A percentile compares a stretch with the other conserved stretches of the same genome.
These are phyloP conservation scores for Tephrocybe sp. DNA, from an alignment of 768 basidiomycete species.

Conservation along the genomic window DNA sequence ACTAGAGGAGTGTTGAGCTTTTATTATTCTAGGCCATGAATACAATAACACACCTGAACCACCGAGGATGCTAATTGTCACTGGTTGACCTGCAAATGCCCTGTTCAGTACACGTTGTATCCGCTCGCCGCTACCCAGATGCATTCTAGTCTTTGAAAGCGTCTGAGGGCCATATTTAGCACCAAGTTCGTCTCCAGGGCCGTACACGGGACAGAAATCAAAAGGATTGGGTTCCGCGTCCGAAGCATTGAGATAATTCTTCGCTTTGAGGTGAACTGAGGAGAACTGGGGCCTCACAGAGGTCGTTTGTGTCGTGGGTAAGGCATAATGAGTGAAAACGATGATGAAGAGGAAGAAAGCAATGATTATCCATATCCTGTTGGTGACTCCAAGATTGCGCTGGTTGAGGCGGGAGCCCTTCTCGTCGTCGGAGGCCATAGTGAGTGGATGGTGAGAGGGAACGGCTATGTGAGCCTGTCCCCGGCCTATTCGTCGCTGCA, in stretches of 20 bases:
- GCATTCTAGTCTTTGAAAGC: conserved; percentile 72
- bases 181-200: conserved; percentile 78
- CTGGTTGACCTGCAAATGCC: conserved; percentile 80
- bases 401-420: conserved; percentile 54
- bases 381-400: conserved; percentile 61
- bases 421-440: conserved; percentile 50
- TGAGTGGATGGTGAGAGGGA: conserved; percentile 38
- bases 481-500: conserved; percentile 60
- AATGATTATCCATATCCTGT: conserved; percentile 69
- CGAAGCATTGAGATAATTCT: conserved; percentile 79
- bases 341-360: conserved; percentile 54
- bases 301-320: conserved; percentile 37
- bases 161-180: conserved; percentile 74
- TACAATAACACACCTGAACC: conserved; percentile 65
- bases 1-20: conserved; percentile 45
- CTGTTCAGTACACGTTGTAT: conserved; percentile 82
- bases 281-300: conserved; percentile 29
- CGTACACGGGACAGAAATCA: conserved; percentile 87
- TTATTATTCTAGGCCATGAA: no score
- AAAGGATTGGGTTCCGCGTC: conserved; percentile 72
- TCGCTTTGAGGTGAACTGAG: conserved; percentile 56
- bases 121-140: conserved; percentile 79
- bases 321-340: conserved; percentile 55
- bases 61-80: conserved; percentile 89
- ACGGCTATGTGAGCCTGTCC: conserved; percentile 57